Evolutionary conservation across 2,329 filamentous ascomycete species (phyloP).

Genomic region (Aspergillus sp.): DNA sequence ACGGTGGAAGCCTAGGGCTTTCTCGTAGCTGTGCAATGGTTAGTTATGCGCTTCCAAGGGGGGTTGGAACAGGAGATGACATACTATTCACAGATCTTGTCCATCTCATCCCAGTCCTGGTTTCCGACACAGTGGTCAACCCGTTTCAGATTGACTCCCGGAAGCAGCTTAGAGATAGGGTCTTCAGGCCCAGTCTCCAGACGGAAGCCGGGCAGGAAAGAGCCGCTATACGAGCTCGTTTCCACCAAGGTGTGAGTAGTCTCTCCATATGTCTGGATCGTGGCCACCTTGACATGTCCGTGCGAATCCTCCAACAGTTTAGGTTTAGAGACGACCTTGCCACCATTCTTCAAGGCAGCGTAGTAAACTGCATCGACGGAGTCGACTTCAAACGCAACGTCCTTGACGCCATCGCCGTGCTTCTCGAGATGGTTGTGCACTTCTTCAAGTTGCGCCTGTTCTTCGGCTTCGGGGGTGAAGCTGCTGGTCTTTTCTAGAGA

Average conservation of each 20-base stretch:
- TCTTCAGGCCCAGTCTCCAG: constrained; percentile 45
- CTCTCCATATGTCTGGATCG: constrained; percentile 88
- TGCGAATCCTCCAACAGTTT: constrained; percentile 58
- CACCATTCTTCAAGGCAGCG: constrained; percentile 58
- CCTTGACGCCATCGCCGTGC: constrained; percentile 91
- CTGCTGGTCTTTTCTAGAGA: constrained; percentile 60
- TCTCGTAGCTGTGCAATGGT: constrained; percentile 63
- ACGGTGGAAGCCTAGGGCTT: constrained; percentile 84
- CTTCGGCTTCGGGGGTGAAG: constrained; percentile 51
- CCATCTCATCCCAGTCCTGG: constrained; percentile 91
- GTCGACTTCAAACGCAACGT: constrained; percentile 93
- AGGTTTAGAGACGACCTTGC: constrained; percentile 36
- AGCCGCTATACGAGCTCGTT: constrained; percentile 63
- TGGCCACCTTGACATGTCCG: constrained; percentile 67
- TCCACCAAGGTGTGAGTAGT: constrained; percentile 90
- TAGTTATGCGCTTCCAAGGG: not conserved
- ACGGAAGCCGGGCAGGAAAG: constrained; percentile 80
- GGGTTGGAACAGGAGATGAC: constrained; percentile 10
- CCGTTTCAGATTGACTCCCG: constrained; percentile 61
- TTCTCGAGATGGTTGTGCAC: constrained; percentile 79
- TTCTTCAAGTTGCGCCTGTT: constrained; percentile 62
- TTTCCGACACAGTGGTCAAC: constrained; percentile 98
- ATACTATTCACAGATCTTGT: constrained; percentile 56
- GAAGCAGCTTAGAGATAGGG: constrained; percentile 48
- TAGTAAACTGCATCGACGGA: constrained; percentile 75